Percentiles rank a stretch among this genome's conserved stretches.
Evolutionary conservation across 2,329 filamentous ascomycete species (phyloP).

Genomic region (Arthrobotrys sinensis): DNA sequence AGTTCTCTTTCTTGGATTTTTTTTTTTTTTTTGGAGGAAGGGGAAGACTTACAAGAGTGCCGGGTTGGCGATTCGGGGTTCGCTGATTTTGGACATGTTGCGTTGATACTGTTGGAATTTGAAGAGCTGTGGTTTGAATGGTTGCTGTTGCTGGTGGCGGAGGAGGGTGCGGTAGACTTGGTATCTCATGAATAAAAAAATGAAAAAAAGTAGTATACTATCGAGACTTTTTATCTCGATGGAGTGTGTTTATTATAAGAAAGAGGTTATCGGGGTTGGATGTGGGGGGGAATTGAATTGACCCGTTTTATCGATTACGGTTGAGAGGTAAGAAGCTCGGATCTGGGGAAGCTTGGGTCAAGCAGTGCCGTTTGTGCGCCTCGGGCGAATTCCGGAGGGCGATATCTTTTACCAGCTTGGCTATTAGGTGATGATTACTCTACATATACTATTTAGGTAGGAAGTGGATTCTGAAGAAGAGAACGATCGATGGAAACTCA

Average conservation of each 20-base stretch:
- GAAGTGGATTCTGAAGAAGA: not conserved
- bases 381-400: conserved; percentile 42
- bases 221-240: not conserved
- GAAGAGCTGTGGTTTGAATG: conserved; percentile 23
- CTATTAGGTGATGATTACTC: conserved; percentile 16
- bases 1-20: no score
- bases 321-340: conserved; percentile 42
- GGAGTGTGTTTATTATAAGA: not conserved
- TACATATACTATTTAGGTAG: not conserved
- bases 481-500: no score
- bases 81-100: conserved; percentile 46
- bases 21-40: conserved; percentile 60
- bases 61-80: conserved; percentile 46
- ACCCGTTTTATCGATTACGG: conserved; percentile 1
- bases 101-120: conserved; percentile 58
- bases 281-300: conserved; percentile 5
- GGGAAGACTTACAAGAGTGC: conserved; percentile 50
- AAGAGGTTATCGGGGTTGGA: not conserved
- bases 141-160: conserved; percentile 37
- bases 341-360: conserved; percentile 59
- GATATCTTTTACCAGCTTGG: not conserved
- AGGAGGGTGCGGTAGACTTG: conserved; percentile 40
- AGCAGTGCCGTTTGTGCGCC: not conserved
- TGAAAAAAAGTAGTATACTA: no score
- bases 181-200: conserved; percentile 45